Conservation (phyloP, 2,329 filamentous ascomycete genomes). For the Alternaria alternata region DNA sequence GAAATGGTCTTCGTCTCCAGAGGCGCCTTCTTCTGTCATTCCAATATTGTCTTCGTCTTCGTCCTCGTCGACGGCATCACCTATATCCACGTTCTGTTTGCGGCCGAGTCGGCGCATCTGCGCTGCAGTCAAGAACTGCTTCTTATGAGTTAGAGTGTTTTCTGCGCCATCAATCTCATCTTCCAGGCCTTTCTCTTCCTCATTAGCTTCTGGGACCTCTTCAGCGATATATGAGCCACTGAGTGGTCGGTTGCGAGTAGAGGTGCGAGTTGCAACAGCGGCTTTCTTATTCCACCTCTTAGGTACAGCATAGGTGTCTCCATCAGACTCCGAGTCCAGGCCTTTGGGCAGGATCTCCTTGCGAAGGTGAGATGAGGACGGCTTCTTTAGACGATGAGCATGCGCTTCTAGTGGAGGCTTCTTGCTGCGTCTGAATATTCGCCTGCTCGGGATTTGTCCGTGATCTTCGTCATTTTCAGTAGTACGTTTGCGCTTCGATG, state of each 20-base stretch:
- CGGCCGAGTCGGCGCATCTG: background rate
- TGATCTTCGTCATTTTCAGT: background rate
- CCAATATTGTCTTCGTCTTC: background rate
- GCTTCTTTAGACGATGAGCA: background rate
- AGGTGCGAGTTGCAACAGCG: constrained; percentile 1
- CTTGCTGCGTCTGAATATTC: background rate
- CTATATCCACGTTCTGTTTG: background rate
- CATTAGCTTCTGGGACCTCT: background rate
- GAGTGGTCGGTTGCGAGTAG: background rate
- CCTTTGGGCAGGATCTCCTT: background rate
- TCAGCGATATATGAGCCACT: constrained; percentile 3
- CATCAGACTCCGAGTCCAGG: constrained; percentile 14
- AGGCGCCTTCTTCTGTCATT: background rate
- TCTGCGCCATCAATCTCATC: background rate
- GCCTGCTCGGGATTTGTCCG: background rate
- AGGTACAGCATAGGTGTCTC: constrained; percentile 12
- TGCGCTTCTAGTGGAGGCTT: background rate
- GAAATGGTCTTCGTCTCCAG: background rate
- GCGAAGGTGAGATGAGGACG: background rate
- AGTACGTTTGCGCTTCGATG: background rate
- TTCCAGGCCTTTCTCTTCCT: background rate
- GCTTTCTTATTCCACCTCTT: constrained; percentile 5
- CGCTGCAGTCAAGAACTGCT: background rate
- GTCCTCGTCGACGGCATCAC: background rate
- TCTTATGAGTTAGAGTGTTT: background rate